phyloP scores from a whole-genome alignment of 2,329 filamentous ascomycete genomes.

The Corinectria fuckeliana region DNA sequence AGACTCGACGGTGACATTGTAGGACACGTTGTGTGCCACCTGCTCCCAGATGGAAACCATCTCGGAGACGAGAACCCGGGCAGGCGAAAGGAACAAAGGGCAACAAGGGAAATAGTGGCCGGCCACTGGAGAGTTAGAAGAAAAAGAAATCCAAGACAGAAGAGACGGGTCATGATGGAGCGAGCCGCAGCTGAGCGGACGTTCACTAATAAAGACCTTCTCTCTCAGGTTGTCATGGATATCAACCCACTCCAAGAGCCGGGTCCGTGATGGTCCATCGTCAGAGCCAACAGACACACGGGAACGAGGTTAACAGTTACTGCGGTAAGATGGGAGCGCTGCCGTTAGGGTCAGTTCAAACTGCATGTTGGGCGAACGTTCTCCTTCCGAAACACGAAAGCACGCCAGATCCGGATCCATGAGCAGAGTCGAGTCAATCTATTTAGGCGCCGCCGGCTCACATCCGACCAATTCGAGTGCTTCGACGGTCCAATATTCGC shows the following conservation, averaged over 20 bases:
- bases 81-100: background rate
- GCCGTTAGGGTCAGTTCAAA: slow-evolving; percentile 24
- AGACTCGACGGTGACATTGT: slow-evolving; percentile 2
- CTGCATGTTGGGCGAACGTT: slow-evolving; percentile 27
- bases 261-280: slow-evolving; percentile 5
- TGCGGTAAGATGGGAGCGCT: slow-evolving; percentile 8
- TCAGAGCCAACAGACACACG: slow-evolving; percentile 19
- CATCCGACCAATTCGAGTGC: background rate
- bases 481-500: background rate
- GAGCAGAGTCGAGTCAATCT: background rate
- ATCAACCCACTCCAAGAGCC: background rate
- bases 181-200: background rate
- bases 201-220: background rate
- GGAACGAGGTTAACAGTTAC: slow-evolving; percentile 3
- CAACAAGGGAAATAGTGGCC: background rate
- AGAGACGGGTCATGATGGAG: background rate
- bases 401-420: background rate
- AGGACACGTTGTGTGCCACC: slow-evolving; percentile 7
- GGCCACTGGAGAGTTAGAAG: background rate
- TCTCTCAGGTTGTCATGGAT: background rate
- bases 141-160: background rate
- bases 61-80: background rate
- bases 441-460: background rate
- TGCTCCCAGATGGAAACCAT: slow-evolving; percentile 12
- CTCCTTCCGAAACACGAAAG: slow-evolving; percentile 27